phyloP scores from a whole-genome alignment of 257 asterid genomes.

The Marsdenia floribunda region DNA sequence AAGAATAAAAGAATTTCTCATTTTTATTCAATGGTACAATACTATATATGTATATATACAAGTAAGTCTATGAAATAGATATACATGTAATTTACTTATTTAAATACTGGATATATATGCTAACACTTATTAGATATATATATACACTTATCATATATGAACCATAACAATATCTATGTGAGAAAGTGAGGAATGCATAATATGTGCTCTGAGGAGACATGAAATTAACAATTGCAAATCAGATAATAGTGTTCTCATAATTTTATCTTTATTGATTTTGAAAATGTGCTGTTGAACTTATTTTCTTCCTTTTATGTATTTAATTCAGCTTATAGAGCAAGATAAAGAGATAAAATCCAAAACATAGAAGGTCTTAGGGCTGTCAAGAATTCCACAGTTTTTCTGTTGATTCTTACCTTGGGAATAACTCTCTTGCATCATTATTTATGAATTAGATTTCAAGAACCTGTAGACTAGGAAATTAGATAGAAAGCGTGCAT shows the following conservation, averaged over 20 bases:
- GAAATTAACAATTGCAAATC: not conserved
- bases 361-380: not conserved
- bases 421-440: not conserved
- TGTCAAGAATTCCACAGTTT: not conserved
- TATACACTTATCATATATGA: too few species aligned
- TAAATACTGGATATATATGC: too few species aligned
- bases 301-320: not conserved
- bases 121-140: too few species aligned
- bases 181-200: not conserved
- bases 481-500: not conserved
- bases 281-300: not conserved
- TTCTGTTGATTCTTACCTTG: not conserved
- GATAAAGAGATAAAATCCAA: not conserved
- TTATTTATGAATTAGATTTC: not conserved
- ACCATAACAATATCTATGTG: not conserved
- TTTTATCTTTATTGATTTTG: not conserved
- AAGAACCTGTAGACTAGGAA: not conserved
- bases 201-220: not conserved
- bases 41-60: too few species aligned
- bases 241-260: constrained; percentile 2
- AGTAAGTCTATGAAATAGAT: too few species aligned
- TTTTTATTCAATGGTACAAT: too few species aligned
- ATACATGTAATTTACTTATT: too few species aligned
- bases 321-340: not conserved
- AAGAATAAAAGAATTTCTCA: too few species aligned